These are phyloP conservation scores for Persicaria tinctoria DNA, from an alignment of 148 eudicot species.

Conservation along the genomic window DNA sequence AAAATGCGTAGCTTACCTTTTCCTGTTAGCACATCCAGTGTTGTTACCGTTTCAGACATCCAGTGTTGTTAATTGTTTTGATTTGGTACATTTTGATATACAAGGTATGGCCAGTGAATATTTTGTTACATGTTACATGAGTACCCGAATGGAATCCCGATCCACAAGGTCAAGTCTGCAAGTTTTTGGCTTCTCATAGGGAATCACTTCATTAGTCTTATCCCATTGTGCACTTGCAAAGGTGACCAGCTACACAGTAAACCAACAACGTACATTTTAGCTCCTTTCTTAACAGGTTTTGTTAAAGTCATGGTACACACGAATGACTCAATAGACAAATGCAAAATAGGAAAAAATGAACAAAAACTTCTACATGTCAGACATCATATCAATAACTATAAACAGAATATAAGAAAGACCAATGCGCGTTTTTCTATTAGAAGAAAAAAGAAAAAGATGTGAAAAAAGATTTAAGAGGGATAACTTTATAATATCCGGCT, in stretches of 20 bases:
- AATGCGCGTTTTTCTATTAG: not conserved
- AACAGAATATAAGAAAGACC: not conserved
- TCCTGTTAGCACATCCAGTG: too few species aligned
- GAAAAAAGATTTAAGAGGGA: too few species aligned
- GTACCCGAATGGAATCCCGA: not conserved
- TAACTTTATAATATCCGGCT: too few species aligned
- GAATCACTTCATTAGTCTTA: constrained; percentile 6
- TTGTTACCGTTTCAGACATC: too few species aligned
- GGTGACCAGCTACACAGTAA: not conserved
- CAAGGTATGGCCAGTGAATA: too few species aligned
- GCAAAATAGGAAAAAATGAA: not conserved
- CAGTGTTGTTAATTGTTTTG: too few species aligned
- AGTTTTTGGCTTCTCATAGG: not conserved
- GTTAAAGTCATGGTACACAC: not conserved
- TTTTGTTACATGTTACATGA: not conserved
- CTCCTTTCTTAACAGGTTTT: not conserved
- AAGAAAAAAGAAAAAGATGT: too few species aligned
- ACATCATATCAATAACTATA: not conserved
- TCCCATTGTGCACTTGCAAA: not conserved
- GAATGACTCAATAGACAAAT: not conserved
- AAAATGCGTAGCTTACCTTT: too few species aligned
- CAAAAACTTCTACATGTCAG: not conserved
- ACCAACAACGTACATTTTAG: not conserved
- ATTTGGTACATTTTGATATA: too few species aligned
- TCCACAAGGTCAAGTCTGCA: not conserved